Conservation (phyloP, 2,329 filamentous ascomycete genomes). For the Colletotrichum sp. region DNA sequence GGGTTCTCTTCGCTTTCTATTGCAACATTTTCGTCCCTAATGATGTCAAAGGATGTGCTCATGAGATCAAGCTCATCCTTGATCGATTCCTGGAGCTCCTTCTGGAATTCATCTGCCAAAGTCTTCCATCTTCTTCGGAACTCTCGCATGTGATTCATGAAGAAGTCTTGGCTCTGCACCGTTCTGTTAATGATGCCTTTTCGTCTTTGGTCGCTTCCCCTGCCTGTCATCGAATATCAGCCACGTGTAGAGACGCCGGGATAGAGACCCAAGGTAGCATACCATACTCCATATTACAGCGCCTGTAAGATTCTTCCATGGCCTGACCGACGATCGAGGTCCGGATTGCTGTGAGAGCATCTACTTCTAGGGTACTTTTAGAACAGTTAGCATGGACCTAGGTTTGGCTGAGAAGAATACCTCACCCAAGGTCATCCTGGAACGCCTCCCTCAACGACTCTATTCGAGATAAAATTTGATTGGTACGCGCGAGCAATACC, state of each 20-base stretch:
- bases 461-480: neutral
- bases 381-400: neutral
- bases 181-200: slow-evolving; percentile 35
- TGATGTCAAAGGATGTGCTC: neutral
- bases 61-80: neutral
- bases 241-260: fast-evolving
- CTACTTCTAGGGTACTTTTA: slow-evolving; percentile 34
- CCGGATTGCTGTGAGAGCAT: slow-evolving; percentile 37
- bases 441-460: slow-evolving; percentile 29
- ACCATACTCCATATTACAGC: slow-evolving; percentile 36
- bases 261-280: slow-evolving; percentile 1
- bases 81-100: neutral
- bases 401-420: neutral
- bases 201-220: slow-evolving; percentile 33
- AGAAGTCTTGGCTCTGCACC: slow-evolving; percentile 29
- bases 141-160: slow-evolving; percentile 21
- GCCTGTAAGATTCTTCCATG: slow-evolving; percentile 38
- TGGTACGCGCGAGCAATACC: neutral
- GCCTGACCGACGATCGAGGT: slow-evolving; percentile 40
- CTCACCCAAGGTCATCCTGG: slow-evolving; percentile 4
- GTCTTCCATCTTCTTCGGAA: neutral
- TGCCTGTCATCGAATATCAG: neutral
- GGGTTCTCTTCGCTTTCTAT: neutral
- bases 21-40: neutral
- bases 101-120: neutral